Percentiles rank a stretch among this genome's conserved stretches.
Evolutionary conservation across 805 yeast species (phyloP).

Genomic region (Millerago galiae): DNA sequence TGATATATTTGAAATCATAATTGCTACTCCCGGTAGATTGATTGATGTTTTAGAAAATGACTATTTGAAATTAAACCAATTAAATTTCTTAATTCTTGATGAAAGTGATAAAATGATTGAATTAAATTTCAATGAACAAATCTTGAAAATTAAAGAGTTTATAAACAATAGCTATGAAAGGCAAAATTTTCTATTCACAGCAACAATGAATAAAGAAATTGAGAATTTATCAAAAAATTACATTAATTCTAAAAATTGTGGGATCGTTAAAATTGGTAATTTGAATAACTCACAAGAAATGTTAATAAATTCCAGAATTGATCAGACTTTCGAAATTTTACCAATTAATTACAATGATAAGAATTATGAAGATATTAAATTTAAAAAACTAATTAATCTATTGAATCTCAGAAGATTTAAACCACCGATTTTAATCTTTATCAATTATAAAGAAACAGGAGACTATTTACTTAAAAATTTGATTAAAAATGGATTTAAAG

Average conservation of each 20-base stretch:
- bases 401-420: conserved; percentile 24
- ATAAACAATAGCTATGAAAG: conserved; percentile 41
- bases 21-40: conserved; percentile 93
- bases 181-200: conserved; percentile 88
- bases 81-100: conserved; percentile 72
- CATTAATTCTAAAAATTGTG: conserved; percentile 47
- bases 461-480: conserved; percentile 58
- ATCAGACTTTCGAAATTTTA: conserved; percentile 58
- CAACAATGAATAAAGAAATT: conserved; percentile 78
- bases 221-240: conserved; percentile 62
- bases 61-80: conserved; percentile 50
- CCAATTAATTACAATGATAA: conserved; percentile 22
- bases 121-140: conserved; percentile 84
- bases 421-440: conserved; percentile 74
- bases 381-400: conserved; percentile 36
- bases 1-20: conserved; percentile 66
- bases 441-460: conserved; percentile 68
- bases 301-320: conserved; percentile 44
- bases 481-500: conserved; percentile 35
- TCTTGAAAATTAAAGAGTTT: conserved; percentile 49
- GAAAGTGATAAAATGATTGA: conserved; percentile 97
- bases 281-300: conserved; percentile 28
- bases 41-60: conserved; percentile 72
- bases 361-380: conserved; percentile 41
- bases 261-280: conserved; percentile 57